phyloP scores from a whole-genome alignment of 305 asterid genomes.

The Solanum hybrid region DNA sequence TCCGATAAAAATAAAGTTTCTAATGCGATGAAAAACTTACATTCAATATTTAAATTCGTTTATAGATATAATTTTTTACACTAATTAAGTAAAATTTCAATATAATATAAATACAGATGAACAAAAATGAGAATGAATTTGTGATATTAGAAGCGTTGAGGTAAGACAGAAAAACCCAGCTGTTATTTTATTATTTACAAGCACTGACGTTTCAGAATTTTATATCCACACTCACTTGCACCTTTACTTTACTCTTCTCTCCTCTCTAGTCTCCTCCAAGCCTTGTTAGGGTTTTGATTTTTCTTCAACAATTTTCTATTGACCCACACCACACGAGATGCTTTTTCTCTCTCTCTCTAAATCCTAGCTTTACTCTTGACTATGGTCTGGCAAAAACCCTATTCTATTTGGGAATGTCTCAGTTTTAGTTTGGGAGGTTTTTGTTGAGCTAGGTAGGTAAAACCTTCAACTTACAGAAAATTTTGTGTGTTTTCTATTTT shows the following conservation, averaged over 20 bases:
- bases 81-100: not conserved
- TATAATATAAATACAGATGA: not conserved
- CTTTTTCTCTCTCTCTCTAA: not conserved
- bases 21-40: not conserved
- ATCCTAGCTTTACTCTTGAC: conserved; percentile 29
- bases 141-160: not conserved
- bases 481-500: not conserved
- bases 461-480: not conserved
- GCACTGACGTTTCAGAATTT: conserved; percentile 7
- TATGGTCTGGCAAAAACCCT: conserved; percentile 26
- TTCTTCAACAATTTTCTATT: conserved; percentile 3
- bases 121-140: not conserved
- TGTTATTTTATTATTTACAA: conserved; percentile 12
- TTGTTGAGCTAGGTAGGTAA: conserved; percentile 34
- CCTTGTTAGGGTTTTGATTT: conserved; percentile 13
- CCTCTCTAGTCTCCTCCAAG: not conserved
- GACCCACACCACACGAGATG: not conserved
- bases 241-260: conserved; percentile 1
- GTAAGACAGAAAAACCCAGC: conserved; percentile 3
- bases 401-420: conserved; percentile 31
- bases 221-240: conserved; percentile 1
- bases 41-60: not conserved
- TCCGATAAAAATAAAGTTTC: not conserved
- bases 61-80: not conserved
- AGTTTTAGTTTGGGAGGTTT: conserved; percentile 12